These are phyloP conservation scores for Teunomyces barrocoloradensis DNA, from an alignment of 805 yeast species.

Conservation along the genomic window DNA sequence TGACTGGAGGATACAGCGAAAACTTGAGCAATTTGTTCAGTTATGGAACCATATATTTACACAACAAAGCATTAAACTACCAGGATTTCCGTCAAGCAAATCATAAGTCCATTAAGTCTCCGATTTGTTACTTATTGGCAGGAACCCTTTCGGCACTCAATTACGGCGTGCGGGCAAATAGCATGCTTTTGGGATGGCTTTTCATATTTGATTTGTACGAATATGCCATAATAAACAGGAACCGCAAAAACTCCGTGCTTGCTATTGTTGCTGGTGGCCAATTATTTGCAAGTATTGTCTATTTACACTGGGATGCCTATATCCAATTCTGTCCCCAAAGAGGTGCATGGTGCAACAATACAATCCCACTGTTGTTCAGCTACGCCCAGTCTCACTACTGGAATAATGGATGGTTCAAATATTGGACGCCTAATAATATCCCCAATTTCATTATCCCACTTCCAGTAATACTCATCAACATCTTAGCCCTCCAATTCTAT, in stretches of 20 bases:
- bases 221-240: constrained; percentile 13
- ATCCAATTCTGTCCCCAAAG: constrained; percentile 62
- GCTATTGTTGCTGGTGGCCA: constrained; percentile 56
- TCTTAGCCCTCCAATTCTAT: constrained; percentile 39
- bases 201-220: constrained; percentile 56
- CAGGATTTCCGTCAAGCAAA: constrained; percentile 14
- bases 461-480: constrained; percentile 58
- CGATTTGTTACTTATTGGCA: constrained; percentile 38
- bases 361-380: constrained; percentile 58
- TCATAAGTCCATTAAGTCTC: constrained; percentile 19
- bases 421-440: constrained; percentile 79
- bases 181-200: constrained; percentile 66
- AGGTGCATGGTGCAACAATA: constrained; percentile 72
- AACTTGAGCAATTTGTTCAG: constrained; percentile 61
- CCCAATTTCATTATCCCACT: constrained; percentile 78
- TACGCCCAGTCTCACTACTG: constrained; percentile 81
- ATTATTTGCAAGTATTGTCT: constrained; percentile 46
- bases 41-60: constrained; percentile 52
- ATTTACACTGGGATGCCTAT: constrained; percentile 55
- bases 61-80: constrained; percentile 37
- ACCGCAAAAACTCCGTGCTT: constrained; percentile 16
- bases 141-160: constrained; percentile 57
- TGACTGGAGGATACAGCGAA: constrained; percentile 75
- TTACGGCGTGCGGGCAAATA: constrained; percentile 70
- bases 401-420: constrained; percentile 76